Evolutionary conservation across 2,329 filamentous ascomycete genomes (phyloP).

Genomic region (Cytospora chrysosperma): DNA sequence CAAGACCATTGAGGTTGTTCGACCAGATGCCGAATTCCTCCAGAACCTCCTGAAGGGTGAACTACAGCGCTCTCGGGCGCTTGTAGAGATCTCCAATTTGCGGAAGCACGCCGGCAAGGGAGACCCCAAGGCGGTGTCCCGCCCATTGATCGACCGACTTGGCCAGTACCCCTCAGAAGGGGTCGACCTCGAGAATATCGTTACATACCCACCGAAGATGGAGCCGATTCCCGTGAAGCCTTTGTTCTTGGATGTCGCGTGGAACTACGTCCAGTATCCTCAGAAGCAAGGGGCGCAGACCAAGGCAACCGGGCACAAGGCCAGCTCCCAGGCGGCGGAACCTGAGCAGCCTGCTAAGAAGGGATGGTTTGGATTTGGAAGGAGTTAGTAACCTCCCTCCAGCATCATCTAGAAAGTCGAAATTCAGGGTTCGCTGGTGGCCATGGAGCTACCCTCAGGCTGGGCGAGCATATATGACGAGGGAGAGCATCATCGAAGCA

Average conservation of each 20-base stretch:
- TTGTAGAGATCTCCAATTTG: conserved; percentile 78
- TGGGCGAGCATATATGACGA: not conserved
- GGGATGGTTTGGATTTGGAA: conserved; percentile 76
- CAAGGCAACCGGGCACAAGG: conserved; percentile 31
- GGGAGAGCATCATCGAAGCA: not conserved
- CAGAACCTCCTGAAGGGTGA: conserved; percentile 64
- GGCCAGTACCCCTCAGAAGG: conserved; percentile 70
- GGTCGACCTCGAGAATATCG: conserved; percentile 75
- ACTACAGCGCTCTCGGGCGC: conserved; percentile 76
- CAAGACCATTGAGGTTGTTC: conserved; percentile 67
- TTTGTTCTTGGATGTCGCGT: conserved; percentile 92
- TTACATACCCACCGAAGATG: conserved; percentile 82
- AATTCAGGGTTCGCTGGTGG: not conserved
- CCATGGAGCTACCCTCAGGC: not conserved
- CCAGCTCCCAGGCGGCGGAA: conserved; percentile 32
- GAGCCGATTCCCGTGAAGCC: conserved; percentile 88
- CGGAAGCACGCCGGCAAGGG: conserved; percentile 46
- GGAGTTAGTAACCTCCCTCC: conserved; percentile 35
- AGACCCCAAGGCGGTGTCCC: conserved; percentile 31
- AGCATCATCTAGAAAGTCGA: conserved; percentile 12
- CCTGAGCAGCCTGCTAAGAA: conserved; percentile 57
- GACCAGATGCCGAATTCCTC: conserved; percentile 58
- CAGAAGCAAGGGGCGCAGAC: conserved; percentile 46
- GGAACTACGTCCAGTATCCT: conserved; percentile 96
- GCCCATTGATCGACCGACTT: conserved; percentile 71